Evolutionary conservation across 2,329 filamentous ascomycete species (phyloP).

Genomic region (Gyromitra esculenta): DNA sequence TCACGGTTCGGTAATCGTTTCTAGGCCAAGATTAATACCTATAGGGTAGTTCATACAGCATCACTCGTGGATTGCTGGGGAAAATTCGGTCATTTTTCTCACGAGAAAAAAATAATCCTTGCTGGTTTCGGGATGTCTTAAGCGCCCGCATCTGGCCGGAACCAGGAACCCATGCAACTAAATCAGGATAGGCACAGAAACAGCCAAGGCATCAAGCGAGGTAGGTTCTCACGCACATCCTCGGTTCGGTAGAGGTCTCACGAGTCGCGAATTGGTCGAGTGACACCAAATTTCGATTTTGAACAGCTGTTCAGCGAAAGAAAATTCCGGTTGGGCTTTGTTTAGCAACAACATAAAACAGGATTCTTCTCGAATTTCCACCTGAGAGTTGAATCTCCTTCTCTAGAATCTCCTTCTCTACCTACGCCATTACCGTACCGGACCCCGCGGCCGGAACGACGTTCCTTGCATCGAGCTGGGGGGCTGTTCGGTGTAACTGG

Average conservation of each 20-base stretch:
- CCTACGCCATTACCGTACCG: constrained; percentile 15
- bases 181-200: constrained; percentile 34
- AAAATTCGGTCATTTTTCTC: not conserved
- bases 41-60: constrained; percentile 25
- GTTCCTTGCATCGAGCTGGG: constrained; percentile 44
- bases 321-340: constrained; percentile 12
- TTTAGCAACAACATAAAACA: constrained; percentile 17
- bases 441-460: constrained; percentile 1
- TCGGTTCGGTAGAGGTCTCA: constrained; percentile 30
- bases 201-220: constrained; percentile 31
- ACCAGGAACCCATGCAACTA: constrained; percentile 14
- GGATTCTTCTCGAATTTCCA: constrained; percentile 29
- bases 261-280: constrained; percentile 20
- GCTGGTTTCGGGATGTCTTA: constrained; percentile 40
- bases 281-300: not conserved
- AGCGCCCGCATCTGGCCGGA: constrained; percentile 33
- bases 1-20: constrained; percentile 11
- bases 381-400: not conserved
- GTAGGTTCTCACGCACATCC: constrained; percentile 4
- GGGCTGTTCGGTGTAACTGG: constrained; percentile 28
- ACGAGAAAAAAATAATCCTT: constrained; percentile 7
- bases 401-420: not conserved
- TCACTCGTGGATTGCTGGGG: constrained; percentile 33
- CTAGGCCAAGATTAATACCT: not conserved
- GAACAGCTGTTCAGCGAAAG: not conserved